These are phyloP conservation scores for Elsinoe arachidis DNA, from an alignment of 2,329 filamentous ascomycete genomes.

Conservation along the genomic window DNA sequence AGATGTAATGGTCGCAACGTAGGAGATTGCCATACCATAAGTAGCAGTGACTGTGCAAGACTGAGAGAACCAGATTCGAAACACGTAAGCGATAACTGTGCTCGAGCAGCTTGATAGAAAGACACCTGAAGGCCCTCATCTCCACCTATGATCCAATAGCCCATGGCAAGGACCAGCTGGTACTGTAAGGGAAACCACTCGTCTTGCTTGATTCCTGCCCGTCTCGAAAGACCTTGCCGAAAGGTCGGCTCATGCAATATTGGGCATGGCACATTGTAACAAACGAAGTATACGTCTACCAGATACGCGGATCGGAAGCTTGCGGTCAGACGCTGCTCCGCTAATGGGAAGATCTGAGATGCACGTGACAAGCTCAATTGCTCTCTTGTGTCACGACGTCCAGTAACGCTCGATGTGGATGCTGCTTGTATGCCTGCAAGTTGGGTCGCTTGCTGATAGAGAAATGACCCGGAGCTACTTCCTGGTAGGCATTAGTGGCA, in stretches of 20 bases:
- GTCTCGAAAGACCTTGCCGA: constrained; percentile 36
- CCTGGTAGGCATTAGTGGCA: background rate
- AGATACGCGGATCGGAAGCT: constrained; percentile 24
- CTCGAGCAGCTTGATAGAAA: constrained; percentile 38
- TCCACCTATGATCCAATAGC: constrained; percentile 39
- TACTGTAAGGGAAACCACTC: constrained; percentile 37
- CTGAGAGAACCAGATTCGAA: constrained; percentile 43
- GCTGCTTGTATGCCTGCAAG: background rate
- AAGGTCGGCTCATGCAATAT: constrained; percentile 42
- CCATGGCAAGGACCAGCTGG: constrained; percentile 38
- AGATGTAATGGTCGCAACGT: background rate
- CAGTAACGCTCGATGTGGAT: background rate
- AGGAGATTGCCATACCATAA: constrained; percentile 32
- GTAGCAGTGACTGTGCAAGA: constrained; percentile 39
- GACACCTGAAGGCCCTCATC: constrained; percentile 30
- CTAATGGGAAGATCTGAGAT: constrained; percentile 16
- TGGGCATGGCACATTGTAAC: constrained; percentile 41
- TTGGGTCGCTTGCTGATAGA: background rate
- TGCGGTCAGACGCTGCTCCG: constrained; percentile 21
- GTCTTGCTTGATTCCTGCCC: constrained; percentile 30
- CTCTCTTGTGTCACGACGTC: background rate
- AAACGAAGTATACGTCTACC: constrained; percentile 39
- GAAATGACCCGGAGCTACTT: background rate
- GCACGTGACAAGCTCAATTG: background rate
- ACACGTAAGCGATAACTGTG: constrained; percentile 38